Evolutionary conservation across 164 flowering plant genomes (phyloP), one percentile per base, ranked within the genome.

Genomic region (Kalanchoe fedtschenkoi): DNA sequence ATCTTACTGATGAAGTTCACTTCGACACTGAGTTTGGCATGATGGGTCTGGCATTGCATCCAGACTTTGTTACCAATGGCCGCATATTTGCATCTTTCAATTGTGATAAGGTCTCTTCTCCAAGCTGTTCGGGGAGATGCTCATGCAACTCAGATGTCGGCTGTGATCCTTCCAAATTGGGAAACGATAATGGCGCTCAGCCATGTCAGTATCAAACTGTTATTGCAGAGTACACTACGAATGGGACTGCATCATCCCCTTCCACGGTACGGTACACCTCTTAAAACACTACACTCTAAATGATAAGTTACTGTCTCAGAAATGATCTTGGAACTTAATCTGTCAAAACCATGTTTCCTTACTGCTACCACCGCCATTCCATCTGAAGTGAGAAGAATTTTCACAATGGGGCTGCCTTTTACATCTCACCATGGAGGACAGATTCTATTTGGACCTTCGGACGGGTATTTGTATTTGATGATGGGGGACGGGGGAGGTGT

Each of bases 321-420:
- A n/a, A n/a, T n/a, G n/a, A n/a, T n/a, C n/a, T n/a, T n/a, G n/a
- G n/a, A n/a, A n/a, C n/a, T n/a, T n/a, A n/a, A n/a, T n/a, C n/a
- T n/a, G n/a, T n/a, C n/a, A n/a, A n/a, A n/a, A 21, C 15, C 39
- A 30, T 42, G 7, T 58, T 14, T 67, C 67, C 73, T 34, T 42
- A 71, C 89, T 96, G 88, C 84, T 63, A 66, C 66, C 65, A 77
- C 41, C 62, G 96, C 88, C 22, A 81, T 72, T 47, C 88, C 96
- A 51, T 26, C 71, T 6, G 98, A 91, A 77, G 93, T 89, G 37
- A 83, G 89, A 72, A 87, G 96, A 77, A 86, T 89, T 63, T 80
- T 91, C 42, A 89, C 98, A 0, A 87, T 91, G 89, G 98, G 96
- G 0, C 87, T 89, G 34, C 91, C 93, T 22, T 85, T 75, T 68